Conservation (phyloP, 306 rosid genomes). For the Hylodesmum podocarpum region DNA sequence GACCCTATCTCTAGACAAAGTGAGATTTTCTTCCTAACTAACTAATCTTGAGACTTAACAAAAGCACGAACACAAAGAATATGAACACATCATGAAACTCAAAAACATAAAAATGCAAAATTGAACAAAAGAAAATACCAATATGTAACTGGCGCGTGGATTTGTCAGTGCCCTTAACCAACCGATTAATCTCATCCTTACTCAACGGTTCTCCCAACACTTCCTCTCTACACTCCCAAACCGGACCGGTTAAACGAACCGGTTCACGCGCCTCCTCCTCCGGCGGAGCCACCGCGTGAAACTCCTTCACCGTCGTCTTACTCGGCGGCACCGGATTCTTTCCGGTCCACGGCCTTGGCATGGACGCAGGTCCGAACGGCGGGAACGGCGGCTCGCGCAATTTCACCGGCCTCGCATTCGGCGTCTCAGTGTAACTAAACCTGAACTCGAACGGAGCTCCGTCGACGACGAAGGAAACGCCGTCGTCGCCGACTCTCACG, state of each 20-base stretch:
- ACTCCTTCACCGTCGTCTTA: conserved; percentile 60
- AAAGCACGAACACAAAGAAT: too few species aligned
- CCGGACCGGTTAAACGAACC: conserved; percentile 64
- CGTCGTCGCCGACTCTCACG: conserved; percentile 57
- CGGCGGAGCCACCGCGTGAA: conserved; percentile 53
- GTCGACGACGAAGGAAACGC: conserved; percentile 33
- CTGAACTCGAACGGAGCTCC: conserved; percentile 78
- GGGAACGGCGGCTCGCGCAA: conserved; percentile 57
- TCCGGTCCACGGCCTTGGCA: conserved; percentile 75
- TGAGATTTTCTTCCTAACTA: too few species aligned
- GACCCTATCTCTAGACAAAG: too few species aligned
- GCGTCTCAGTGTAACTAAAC: conserved; percentile 89
- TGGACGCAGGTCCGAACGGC: conserved; percentile 66
- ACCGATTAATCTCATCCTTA: conserved; percentile 46
- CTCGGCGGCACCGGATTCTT: conserved; percentile 64
- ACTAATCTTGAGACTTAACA: too few species aligned
- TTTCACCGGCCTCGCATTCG: conserved; percentile 54
- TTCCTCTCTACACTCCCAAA: conserved; percentile 53
- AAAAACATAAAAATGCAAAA: background rate
- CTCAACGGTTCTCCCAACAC: conserved; percentile 71
- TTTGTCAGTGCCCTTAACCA: conserved; percentile 46
- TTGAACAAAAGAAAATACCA: conserved; percentile 2
- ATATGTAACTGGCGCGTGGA: conserved; percentile 51
- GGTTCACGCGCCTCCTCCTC: conserved; percentile 59
- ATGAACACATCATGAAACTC: background rate